phyloP scores from a whole-genome alignment of 768 basidiomycete species.

The Lactifluus rugatus region DNA sequence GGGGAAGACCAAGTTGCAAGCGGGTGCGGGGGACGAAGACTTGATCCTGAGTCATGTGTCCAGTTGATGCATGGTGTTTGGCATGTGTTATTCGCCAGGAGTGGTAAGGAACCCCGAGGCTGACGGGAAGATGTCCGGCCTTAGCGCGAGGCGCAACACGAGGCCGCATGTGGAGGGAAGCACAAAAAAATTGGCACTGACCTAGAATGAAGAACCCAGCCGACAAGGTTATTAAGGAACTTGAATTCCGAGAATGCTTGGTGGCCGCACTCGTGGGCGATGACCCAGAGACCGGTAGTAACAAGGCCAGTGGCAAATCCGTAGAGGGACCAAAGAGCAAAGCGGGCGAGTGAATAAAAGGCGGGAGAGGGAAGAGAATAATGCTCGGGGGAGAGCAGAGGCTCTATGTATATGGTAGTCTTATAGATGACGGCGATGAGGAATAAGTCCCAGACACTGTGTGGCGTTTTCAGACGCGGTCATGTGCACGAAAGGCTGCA shows the following conservation, averaged over 20 bases:
- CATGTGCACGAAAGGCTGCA: neutral
- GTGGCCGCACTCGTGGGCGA: slow-evolving; percentile 94
- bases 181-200: slow-evolving; percentile 29
- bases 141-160: slow-evolving; percentile 1
- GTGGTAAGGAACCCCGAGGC: slow-evolving; percentile 92
- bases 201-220: slow-evolving; percentile 89
- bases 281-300: slow-evolving; percentile 87
- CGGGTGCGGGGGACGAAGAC: slow-evolving; percentile 94
- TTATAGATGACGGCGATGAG: slow-evolving; percentile 65
- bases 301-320: slow-evolving; percentile 77
- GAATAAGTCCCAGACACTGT: slow-evolving; percentile 63
- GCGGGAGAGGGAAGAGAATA: slow-evolving; percentile 49
- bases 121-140: slow-evolving; percentile 23
- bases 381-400: slow-evolving; percentile 46
- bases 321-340: slow-evolving; percentile 73
- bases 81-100: slow-evolving; percentile 93
- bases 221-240: slow-evolving; percentile 82
- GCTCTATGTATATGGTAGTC: slow-evolving; percentile 51
- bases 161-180: neutral
- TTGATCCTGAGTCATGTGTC: slow-evolving; percentile 89
- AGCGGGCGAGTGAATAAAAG: slow-evolving; percentile 51
- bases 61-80: slow-evolving; percentile 92
- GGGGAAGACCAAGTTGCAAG: slow-evolving; percentile 52
- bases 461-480: slow-evolving; percentile 17
- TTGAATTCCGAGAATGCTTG: slow-evolving; percentile 94